Base-by-base conservation (phyloP, 2,329 filamentous ascomycete species). In the Talaromyces sp. region DNA sequence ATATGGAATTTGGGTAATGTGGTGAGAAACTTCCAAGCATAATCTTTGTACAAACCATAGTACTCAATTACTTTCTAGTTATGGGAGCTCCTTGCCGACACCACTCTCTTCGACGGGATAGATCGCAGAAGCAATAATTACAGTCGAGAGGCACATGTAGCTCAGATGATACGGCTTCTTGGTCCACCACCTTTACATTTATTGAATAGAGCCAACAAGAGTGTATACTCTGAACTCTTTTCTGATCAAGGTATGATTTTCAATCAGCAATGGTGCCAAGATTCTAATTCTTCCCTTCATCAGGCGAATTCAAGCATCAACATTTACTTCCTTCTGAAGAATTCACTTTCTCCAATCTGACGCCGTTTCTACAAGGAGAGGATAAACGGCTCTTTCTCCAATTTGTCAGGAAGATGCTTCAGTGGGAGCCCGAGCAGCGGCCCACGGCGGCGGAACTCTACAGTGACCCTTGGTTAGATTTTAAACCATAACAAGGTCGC, bases 1-100 rank as follows among this genome's bases (percentile, higher is more conserved):
- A 75, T 77, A 49, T 77, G 74, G 75, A 76, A 75, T 62, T 62
- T 77, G 16, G 73, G 71, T 2, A 68, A 68, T 22, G 69, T 75
- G 70, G 68, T 70, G 67, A 66, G 70, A 41, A 50, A 33, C 27
- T 41, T 31, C 31, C 13, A 24, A 24, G 47, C 22, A 45, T 14
- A 54, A 24, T 13, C 7, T 37, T 19, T 45, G 2, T 19, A 45
- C 41, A 45, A 19, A 19, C 3, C 41, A 45, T 45, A 45, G n/a
- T 45, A 45, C 41, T 45, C 41, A 45, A n/a, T 45, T 45, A 45
- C 41, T 43, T 61, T 7, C 65, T 24, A 74, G 71, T 56, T 77
- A 37, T 76, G 73, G 73, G 72, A 77, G 66, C 60, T 78, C 11
- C 66, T 76, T 41, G 73, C 73, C 49, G 68, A 69, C 35, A 68